Evolutionary conservation across 2,329 filamentous ascomycete species (phyloP), one percentile per base, ranked within the genome.

Genomic region (Rhinocladiella similis): DNA sequence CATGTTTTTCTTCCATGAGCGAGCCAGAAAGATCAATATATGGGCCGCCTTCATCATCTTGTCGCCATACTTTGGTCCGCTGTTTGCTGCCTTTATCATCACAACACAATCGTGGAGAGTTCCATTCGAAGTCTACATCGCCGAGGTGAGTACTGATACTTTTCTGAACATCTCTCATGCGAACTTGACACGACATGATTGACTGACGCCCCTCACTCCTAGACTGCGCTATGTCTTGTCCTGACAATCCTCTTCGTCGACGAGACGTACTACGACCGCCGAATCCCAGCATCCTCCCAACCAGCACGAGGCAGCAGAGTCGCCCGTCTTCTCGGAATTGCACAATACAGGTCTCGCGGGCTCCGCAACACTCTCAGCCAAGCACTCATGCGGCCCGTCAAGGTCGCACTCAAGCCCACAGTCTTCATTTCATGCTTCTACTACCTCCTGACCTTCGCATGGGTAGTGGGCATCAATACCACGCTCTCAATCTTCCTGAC

Each of bases 401-500:
- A 68, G 3, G 71, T 74, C 4, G 65, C 76, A 36, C 52, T 65
- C 45, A 76, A 77, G 45, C 69, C 70, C 1, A 69, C 73, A 0
- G 69, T 77, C 2, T 62, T 74, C 36, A 52, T 73, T 0, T 63
- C 68, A 0, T 62, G 59, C 1, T 35, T 76, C 7, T 75, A 74
- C 54, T 76, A 76, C 54, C 58, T 74, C 22, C 59, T 76, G 13
- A 73, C 68, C 3, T 75, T 74, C 57, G 72, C 72, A 1, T 75
- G 73, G 73, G 69, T 75, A 20, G 68, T 74, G 18, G 81, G 80
- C 5, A 80, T 84, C 67, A 83, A 84, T 64, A 82, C 80, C 0
- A 83, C 81, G 0, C 70, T 82, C 0, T 72, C 78, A 43, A 80
- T 83, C 18, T 78, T 83, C 55, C 70, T 83, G 2, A 71, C 72